Percentiles rank a stretch among this genome's conserved stretches.
These are phyloP conservation scores for Boletus rubropictus DNA, from an alignment of 768 basidiomycete species.

Conservation along the genomic window DNA sequence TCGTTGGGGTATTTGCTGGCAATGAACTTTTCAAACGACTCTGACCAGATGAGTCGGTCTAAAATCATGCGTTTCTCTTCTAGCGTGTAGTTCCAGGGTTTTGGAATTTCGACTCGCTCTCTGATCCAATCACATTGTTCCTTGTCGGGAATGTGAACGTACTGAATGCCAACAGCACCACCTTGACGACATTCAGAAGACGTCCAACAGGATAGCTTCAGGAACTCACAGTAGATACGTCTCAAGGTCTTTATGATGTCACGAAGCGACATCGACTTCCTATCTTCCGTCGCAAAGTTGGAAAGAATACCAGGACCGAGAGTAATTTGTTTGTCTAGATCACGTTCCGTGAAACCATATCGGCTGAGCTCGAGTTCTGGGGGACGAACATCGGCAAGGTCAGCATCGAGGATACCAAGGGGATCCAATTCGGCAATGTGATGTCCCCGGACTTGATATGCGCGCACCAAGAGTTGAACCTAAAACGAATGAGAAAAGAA, in stretches of 20 bases:
- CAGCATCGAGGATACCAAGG: conserved; percentile 85
- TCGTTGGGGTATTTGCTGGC: conserved; percentile 98
- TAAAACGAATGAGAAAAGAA: conserved; percentile 28
- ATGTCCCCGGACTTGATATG: conserved; percentile 98
- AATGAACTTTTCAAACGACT: conserved; percentile 98
- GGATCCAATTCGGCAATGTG: conserved; percentile 95
- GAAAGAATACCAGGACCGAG: conserved; percentile 96
- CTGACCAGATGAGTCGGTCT: conserved; percentile 99
- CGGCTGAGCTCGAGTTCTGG: conserved; percentile 90
- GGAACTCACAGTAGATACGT: conserved; percentile 84
- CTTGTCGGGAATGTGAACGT: conserved; percentile 95
- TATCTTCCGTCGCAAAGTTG: conserved; percentile 84
- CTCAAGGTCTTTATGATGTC: conserved; percentile 89
- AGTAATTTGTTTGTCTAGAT: conserved; percentile 90
- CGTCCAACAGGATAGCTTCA: neutral
- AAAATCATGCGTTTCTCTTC: conserved; percentile 99
- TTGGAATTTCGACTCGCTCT: conserved; percentile 90
- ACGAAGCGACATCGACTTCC: conserved; percentile 79
- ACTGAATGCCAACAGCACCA: conserved; percentile 84
- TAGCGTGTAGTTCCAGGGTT: conserved; percentile 95
- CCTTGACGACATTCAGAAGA: conserved; percentile 39
- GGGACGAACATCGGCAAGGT: conserved; percentile 71
- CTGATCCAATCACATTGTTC: conserved; percentile 99
- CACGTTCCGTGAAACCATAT: conserved; percentile 92
- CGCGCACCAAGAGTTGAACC: conserved; percentile 96